These are phyloP conservation scores for Tillandsia leiboldiana DNA, from an alignment of 176 grass and related monocot genomes.

Conservation along the genomic window DNA sequence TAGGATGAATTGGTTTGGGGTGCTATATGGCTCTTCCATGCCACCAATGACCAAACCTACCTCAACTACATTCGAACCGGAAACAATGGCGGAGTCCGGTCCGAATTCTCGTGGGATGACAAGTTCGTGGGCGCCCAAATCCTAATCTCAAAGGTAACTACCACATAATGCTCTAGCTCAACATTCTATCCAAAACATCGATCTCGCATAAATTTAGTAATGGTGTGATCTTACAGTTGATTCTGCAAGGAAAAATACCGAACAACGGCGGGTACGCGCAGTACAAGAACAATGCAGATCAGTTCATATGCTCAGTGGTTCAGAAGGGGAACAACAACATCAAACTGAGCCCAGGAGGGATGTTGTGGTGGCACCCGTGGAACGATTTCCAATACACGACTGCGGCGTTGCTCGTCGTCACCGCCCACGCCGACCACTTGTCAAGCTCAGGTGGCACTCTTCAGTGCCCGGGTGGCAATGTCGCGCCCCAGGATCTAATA, in stretches of 20 bases:
- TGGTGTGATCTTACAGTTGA: constrained; percentile 21
- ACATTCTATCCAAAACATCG: not conserved
- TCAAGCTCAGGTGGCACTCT: constrained; percentile 6
- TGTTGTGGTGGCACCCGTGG: constrained; percentile 45
- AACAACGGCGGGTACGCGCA: constrained; percentile 15
- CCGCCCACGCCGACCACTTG: constrained; percentile 43
- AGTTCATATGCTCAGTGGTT: constrained; percentile 44
- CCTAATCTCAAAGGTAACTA: constrained; percentile 44
- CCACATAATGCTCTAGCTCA: not conserved
- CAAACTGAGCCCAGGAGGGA: constrained; percentile 41
- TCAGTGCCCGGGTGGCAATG: constrained; percentile 8
- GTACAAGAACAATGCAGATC: constrained; percentile 27
- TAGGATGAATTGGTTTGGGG: constrained; percentile 85
- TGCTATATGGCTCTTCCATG: constrained; percentile 50
- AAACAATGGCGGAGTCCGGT: constrained; percentile 28
- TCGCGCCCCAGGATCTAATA: constrained; percentile 22
- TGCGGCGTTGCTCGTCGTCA: constrained; percentile 34
- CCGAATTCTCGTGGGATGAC: constrained; percentile 46
- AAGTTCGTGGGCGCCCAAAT: constrained; percentile 65
- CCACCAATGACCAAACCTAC: constrained; percentile 43
- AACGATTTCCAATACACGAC: constrained; percentile 51
- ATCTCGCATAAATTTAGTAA: not conserved
- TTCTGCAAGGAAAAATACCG: constrained; percentile 36
- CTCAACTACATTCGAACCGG: constrained; percentile 18
- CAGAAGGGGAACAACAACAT: constrained; percentile 28